phyloP scores from a whole-genome alignment of 129 eudicot genomes.

The Centella asiatica region DNA sequence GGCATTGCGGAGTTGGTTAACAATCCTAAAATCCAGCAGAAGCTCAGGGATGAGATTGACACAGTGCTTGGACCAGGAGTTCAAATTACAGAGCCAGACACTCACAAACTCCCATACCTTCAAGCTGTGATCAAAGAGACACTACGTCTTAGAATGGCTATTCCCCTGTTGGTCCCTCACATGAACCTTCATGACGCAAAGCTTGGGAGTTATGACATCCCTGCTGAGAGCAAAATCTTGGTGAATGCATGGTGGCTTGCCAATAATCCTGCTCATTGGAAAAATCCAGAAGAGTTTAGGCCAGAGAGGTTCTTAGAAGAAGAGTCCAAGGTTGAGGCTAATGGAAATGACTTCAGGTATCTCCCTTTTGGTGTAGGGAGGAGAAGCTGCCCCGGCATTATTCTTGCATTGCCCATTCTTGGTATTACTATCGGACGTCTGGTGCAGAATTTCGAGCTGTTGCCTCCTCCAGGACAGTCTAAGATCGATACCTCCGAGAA shows the following conservation, averaged over 20 bases:
- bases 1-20: constrained; percentile 86
- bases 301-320: constrained; percentile 95
- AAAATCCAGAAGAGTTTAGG: constrained; percentile 84
- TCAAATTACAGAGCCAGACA: constrained; percentile 73
- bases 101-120: constrained; percentile 75
- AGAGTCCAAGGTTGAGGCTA: constrained; percentile 79
- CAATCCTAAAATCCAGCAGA: constrained; percentile 72
- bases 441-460: constrained; percentile 87
- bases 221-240: constrained; percentile 80
- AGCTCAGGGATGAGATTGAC: constrained; percentile 72
- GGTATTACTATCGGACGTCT: constrained; percentile 78
- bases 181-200: constrained; percentile 91
- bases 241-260: constrained; percentile 96
- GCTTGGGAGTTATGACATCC: constrained; percentile 72
- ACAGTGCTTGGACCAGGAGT: constrained; percentile 64
- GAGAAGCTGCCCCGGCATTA: constrained; percentile 92
- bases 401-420: constrained; percentile 82
- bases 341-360: constrained; percentile 76
- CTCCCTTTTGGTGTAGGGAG: constrained; percentile 88
- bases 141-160: constrained; percentile 85
- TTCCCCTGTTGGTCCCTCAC: constrained; percentile 94
- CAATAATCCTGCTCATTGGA: constrained; percentile 86
- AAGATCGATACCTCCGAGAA: constrained; percentile 74
- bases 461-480: constrained; percentile 81
- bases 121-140: constrained; percentile 92